Base-by-base conservation (phyloP, 169 alveolate genomes). In the Plasmodium malariae region DNA sequence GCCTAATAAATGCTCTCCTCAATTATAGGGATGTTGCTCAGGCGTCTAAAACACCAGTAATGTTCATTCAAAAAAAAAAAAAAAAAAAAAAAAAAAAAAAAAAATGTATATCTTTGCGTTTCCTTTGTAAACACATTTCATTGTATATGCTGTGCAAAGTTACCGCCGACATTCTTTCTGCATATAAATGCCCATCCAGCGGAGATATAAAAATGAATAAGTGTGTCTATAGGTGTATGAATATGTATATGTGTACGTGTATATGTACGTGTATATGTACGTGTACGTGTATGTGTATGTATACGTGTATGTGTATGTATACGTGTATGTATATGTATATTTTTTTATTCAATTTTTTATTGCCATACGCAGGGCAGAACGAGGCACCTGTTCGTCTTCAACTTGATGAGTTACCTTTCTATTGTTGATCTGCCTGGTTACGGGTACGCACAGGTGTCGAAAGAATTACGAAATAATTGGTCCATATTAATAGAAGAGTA, bases 381-480 rank as follows among this genome's bases (percentile, higher is more conserved):
- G 9, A 92, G 98, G 19, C 98, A 95, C 45, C 74, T 95, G 76
- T 95, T 95, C 69, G 92, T 95, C 19, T 95, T 95, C 88, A 95
- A 95, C 62, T 93, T 95, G 30, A 91, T 94, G 26, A 91, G 78
- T 65, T 92, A 92, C 19, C 67, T 95, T 21, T 89, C 96, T 3
- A 93, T 95, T 34, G 98, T 95, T 11, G 98, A 95, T 72, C 89
- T 95, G 30, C 98, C 98, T n/a, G 98, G 98, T 51, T 95, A 95
- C 78, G 98, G 98, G 1, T 93, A 83, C 51, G 97, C 98, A 49
- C 92, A 93, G 51, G 98, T 88, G 74, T 93, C 80, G 17, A 55
- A 49, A 68, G 90, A 67, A 11, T 94, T 21, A 59, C 88, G 60
- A 74, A 91, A 96, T 93, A 74, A 78, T 62, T 24, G 62, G 73